Percentiles rank a stretch among this genome's conserved stretches.
These are phyloP conservation scores for Naematelia aurantialba DNA, from an alignment of 768 basidiomycete genomes.

Conservation along the genomic window DNA sequence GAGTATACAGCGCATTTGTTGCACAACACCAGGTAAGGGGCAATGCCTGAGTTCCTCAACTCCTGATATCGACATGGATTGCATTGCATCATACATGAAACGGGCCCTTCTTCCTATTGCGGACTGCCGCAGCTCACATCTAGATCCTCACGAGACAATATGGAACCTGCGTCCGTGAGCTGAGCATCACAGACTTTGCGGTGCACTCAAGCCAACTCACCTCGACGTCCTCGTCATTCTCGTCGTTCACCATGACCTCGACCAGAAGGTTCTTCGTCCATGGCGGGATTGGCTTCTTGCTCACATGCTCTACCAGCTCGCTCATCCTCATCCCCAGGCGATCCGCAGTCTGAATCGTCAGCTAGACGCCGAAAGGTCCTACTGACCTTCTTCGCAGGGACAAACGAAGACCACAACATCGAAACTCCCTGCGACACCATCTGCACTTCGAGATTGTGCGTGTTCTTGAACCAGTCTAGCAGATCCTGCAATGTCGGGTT, in stretches of 20 bases:
- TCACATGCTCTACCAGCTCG: slow-evolving; percentile 84
- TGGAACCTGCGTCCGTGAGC: slow-evolving; percentile 21
- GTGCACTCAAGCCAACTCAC: slow-evolving; percentile 54
- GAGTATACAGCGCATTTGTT: too few species aligned
- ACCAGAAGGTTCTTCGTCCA: slow-evolving; percentile 80
- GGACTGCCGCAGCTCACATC: slow-evolving; percentile 16
- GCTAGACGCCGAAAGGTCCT: background rate
- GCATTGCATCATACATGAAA: background rate
- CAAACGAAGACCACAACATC: slow-evolving; percentile 95
- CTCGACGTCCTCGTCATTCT: slow-evolving; percentile 92
- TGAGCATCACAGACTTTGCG: background rate
- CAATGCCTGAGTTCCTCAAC: too few species aligned
- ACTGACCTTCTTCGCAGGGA: slow-evolving; percentile 84
- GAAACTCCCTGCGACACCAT: slow-evolving; percentile 98
- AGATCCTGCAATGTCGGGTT: slow-evolving; percentile 85
- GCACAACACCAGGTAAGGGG: too few species aligned
- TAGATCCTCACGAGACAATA: slow-evolving; percentile 37
- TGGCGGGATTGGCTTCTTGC: slow-evolving; percentile 85
- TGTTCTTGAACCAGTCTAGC: slow-evolving; percentile 72
- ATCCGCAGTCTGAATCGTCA: slow-evolving; percentile 67
- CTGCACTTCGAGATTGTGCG: slow-evolving; percentile 78
- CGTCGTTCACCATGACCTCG: slow-evolving; percentile 91
- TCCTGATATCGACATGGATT: background rate
- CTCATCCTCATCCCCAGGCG: slow-evolving; percentile 84
- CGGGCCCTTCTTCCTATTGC: slow-evolving; percentile 1